A percentile compares a stretch with the other conserved stretches of the same genome.
These are phyloP conservation scores for Gossypium mustelinum DNA, from an alignment of 345 rosid genomes.

Conservation along the genomic window DNA sequence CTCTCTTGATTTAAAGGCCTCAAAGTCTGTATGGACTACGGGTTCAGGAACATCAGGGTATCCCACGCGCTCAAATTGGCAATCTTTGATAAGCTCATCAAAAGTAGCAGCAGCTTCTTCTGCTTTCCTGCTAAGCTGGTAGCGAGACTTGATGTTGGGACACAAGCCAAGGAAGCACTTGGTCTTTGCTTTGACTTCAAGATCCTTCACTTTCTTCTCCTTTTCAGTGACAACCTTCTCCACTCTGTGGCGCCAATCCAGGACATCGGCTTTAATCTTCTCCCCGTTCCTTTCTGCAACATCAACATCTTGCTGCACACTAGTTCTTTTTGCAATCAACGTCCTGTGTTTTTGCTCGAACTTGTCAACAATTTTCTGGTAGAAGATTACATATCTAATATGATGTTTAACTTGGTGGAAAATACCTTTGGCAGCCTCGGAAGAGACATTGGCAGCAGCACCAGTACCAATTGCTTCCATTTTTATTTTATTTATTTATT, in stretches of 20 bases:
- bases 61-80: not conserved
- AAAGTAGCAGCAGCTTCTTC: not conserved
- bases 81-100: not conserved
- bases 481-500: no score
- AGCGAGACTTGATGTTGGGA: not conserved
- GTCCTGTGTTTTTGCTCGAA: not conserved
- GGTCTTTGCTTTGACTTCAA: not conserved
- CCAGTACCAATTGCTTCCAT: not conserved
- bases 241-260: not conserved
- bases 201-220: not conserved
- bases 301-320: not conserved
- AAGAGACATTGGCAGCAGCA: not conserved
- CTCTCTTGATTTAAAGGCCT: slow-evolving; percentile 2
- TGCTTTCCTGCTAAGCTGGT: slow-evolving; percentile 10
- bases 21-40: not conserved
- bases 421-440: not conserved
- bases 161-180: slow-evolving; percentile 3
- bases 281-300: not conserved
- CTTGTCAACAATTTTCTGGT: not conserved
- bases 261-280: not conserved
- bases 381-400: not conserved
- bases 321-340: not conserved
- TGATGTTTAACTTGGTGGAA: not conserved
- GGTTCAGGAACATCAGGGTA: not conserved
- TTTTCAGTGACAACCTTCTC: not conserved